Base-by-base conservation (phyloP, 2,329 filamentous ascomycete species). In the Bipolaris victoriae region DNA sequence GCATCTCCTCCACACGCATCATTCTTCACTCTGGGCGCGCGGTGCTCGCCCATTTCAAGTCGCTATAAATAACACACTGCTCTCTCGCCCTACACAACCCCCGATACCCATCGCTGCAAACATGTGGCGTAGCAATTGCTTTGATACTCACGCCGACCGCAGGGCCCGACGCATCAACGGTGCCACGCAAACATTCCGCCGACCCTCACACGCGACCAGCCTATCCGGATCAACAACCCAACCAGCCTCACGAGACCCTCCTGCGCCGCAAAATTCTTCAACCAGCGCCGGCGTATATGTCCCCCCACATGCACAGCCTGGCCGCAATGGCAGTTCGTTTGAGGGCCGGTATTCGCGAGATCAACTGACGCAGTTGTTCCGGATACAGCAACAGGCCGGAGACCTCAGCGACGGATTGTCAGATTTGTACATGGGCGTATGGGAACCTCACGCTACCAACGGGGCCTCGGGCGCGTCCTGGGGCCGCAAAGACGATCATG, bases 361-460 rank as follows among this genome's bases (percentile, higher is more conserved):
- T 2, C 86, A 96, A 63, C 81, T 97, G 61, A 81, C 97, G 56
- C 85, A 88, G 54, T 84, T 97, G 64, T 94, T 86, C 77, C 86
- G 84, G 66, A 76, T 78, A 55, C 84, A 87, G 68, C 78, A 80
- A 60, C 81, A 84, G 65, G 80, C 80, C 40, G 80, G 82, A 44
- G 77, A 77, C 52, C 81, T 85, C 60, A 83, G 82, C 50, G 83
- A 86, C 58, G 85, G 88, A 62, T 79, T 92, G 37, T 83, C 88
- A 44, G 82, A 83, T 59, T 83, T 96, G 55, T 93, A 89, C 71
- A 84, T 90, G 67, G 83, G 87, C 53, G 87, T 87, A 59, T 97
- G 92, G 92, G 88, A 91, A 74, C 91, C 92, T 26, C 85, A 87
- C 57, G 84, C 87, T 49, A 79, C 86, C 39, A 92, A 92, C 66